phyloP scores from a whole-genome alignment of 192 early-diverging fungal genomes.

The Coemansia sp. region DNA sequence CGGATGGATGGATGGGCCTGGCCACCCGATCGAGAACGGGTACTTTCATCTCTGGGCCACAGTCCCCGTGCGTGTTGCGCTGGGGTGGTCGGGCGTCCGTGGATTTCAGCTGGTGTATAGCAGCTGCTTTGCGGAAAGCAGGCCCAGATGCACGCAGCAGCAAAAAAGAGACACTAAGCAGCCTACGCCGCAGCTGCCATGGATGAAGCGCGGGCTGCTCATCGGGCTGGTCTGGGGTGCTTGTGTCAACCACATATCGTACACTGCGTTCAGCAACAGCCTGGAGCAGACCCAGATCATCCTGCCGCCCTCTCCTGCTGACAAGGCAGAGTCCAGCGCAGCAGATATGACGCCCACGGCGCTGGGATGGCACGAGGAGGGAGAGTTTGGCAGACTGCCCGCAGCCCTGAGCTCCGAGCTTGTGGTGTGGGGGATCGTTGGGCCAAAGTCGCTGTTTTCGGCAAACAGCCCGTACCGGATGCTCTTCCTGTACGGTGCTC shows the following conservation, averaged over 20 bases:
- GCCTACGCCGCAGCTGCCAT: slow-evolving; percentile 21
- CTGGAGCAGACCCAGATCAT: background rate
- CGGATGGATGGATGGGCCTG: slow-evolving; percentile 46
- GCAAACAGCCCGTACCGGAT: slow-evolving; percentile 37
- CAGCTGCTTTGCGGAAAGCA: slow-evolving; percentile 13
- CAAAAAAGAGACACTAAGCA: background rate
- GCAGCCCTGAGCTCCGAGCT: slow-evolving; percentile 51
- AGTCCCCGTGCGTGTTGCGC: slow-evolving; percentile 37
- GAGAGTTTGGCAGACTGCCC: slow-evolving; percentile 45
- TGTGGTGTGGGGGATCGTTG: slow-evolving; percentile 53
- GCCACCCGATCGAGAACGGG: slow-evolving; percentile 46
- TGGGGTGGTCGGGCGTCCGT: slow-evolving; percentile 52
- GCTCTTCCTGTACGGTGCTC: slow-evolving; percentile 40
- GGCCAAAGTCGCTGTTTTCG: slow-evolving; percentile 38
- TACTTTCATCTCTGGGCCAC: slow-evolving; percentile 54
- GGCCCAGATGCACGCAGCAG: background rate
- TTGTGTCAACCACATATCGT: slow-evolving; percentile 45
- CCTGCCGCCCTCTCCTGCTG: background rate
- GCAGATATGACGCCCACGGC: background rate
- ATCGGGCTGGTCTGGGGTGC: slow-evolving; percentile 46
- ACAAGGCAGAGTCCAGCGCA: slow-evolving; percentile 13
- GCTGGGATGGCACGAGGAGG: slow-evolving; percentile 48
- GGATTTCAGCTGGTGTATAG: slow-evolving; percentile 43
- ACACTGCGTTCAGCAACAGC: slow-evolving; percentile 20
- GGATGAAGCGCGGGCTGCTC: slow-evolving; percentile 44